Evolutionary conservation across 139 green algal genomes (phyloP).

Genomic region (Ettlia oleoabundans): DNA sequence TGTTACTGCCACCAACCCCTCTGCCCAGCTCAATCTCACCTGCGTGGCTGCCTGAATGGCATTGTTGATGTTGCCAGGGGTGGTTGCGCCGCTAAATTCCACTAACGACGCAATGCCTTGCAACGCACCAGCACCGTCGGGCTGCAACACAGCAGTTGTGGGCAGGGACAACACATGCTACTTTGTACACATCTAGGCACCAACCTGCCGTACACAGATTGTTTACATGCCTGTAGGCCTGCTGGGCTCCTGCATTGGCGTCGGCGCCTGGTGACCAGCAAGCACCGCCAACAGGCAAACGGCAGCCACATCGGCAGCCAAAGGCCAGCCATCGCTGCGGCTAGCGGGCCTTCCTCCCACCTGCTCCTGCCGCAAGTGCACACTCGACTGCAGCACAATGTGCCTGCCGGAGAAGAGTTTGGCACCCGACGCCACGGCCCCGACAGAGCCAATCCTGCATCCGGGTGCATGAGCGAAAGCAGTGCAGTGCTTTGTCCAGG

Average conservation of each 20-base stretch:
- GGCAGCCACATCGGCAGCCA: too few species aligned
- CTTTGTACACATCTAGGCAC: too few species aligned
- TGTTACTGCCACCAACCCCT: too few species aligned
- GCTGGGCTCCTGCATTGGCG: too few species aligned
- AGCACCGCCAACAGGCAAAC: too few species aligned
- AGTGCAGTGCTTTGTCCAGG: background rate
- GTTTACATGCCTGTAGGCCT: too few species aligned
- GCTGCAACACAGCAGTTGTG: too few species aligned
- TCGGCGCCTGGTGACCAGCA: too few species aligned
- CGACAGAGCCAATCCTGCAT: constrained; percentile 19
- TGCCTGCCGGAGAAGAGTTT: constrained; percentile 10
- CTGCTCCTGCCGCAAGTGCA: constrained; percentile 2
- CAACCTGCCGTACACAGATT: too few species aligned
- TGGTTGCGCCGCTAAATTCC: background rate
- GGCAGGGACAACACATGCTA: too few species aligned
- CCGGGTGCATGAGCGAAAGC: background rate
- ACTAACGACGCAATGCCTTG: constrained; percentile 14
- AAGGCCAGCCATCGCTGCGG: too few species aligned
- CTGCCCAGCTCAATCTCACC: background rate
- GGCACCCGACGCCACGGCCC: background rate
- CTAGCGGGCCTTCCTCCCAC: too few species aligned
- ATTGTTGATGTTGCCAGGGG: background rate
- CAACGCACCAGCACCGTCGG: background rate
- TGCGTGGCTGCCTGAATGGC: constrained; percentile 3
- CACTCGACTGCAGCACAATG: constrained; percentile 13